These are phyloP conservation scores for Eremothecium sinecaudum DNA, from an alignment of 1,139 yeast species.

Conservation along the genomic window DNA sequence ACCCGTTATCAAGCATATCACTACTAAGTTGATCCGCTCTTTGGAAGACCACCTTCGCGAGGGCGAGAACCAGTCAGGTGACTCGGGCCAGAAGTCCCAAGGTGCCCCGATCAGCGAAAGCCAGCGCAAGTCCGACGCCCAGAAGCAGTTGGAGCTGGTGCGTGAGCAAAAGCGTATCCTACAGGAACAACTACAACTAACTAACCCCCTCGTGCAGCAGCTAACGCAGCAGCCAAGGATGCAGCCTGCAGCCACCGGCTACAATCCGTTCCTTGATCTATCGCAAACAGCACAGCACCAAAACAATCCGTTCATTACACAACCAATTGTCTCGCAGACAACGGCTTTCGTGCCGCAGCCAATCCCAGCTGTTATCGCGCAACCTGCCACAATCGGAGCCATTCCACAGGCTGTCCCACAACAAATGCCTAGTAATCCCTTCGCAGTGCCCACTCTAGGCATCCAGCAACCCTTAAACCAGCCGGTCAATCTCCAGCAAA, in stretches of 20 bases:
- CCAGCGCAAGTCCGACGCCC: constrained; percentile 12
- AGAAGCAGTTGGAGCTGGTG: constrained; percentile 22
- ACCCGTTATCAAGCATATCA: constrained; percentile 95
- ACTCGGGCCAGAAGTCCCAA: constrained; percentile 8
- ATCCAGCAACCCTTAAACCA: background rate
- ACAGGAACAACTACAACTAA: constrained; percentile 13
- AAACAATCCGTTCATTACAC: constrained; percentile 21
- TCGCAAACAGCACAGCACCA: constrained; percentile 22
- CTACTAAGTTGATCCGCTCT: constrained; percentile 80
- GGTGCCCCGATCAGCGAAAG: constrained; percentile 12
- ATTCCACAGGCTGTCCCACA: background rate
- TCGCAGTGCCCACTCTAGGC: background rate
- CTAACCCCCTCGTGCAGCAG: constrained; percentile 11
- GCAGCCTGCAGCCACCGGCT: constrained; percentile 7
- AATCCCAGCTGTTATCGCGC: background rate
- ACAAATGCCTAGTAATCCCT: background rate
- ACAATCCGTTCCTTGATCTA: constrained; percentile 6
- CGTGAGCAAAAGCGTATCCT: constrained; percentile 23
- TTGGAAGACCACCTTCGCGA: constrained; percentile 69
- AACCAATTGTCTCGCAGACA: constrained; percentile 13
- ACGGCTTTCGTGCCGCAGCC: background rate
- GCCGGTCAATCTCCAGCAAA: background rate
- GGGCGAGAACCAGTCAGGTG: constrained; percentile 11
- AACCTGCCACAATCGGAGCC: background rate
- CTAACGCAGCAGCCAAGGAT: constrained; percentile 2